Evolutionary conservation across 345 rosid genomes (phyloP), one percentile per base, ranked within the genome.

Genomic region (Citrus australasica): DNA sequence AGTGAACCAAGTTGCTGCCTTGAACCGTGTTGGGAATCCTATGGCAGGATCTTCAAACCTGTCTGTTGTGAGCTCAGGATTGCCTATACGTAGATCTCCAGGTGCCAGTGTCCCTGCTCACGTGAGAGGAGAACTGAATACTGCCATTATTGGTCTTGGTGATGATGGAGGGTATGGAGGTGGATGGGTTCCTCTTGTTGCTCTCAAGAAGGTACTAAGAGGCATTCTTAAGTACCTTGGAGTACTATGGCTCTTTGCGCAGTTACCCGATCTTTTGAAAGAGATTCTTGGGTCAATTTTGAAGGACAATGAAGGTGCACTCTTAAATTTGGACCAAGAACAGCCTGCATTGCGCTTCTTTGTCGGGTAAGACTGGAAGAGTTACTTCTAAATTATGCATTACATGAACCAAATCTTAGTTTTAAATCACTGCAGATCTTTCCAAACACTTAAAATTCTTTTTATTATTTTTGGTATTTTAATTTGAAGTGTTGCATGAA

Each of bases 81-180:
- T 94, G 86, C 86, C 96, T 58, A 77, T 94, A 62, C 98, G 98
- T 25, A 90, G 98, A 79, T 51, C 95, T 62, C 91, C 97, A 7
- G 96, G 97, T 53, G 74, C 85, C 78, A 90, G 84, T 80, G 97
- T 93, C 76, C 94, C 98, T 75, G 92, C 98, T 62, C 97, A 92
- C 80, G 96, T 93, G 46, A 89, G 98, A 85, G 99, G 99, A 78
- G 99, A 96, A 70, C 85, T 94, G 67, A 94, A 94, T 84, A 96
- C 98, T 9, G 96, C 99, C 51, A 97, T 94, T 82, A 94, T 97
- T 46, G 98, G 99, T 77, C 94, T 97, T 71, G 98, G 98, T 71
- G 98, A 97, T 74, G 99, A 97, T 91, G 99, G 99, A 80, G 99
- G 98, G 59, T 94, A 97, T 87, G 98, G 98, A 35, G 99, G 98